Evolutionary conservation across 1,284 basidiomycete species (phyloP).

Genomic region (Sanghuangporus sanghuang): DNA sequence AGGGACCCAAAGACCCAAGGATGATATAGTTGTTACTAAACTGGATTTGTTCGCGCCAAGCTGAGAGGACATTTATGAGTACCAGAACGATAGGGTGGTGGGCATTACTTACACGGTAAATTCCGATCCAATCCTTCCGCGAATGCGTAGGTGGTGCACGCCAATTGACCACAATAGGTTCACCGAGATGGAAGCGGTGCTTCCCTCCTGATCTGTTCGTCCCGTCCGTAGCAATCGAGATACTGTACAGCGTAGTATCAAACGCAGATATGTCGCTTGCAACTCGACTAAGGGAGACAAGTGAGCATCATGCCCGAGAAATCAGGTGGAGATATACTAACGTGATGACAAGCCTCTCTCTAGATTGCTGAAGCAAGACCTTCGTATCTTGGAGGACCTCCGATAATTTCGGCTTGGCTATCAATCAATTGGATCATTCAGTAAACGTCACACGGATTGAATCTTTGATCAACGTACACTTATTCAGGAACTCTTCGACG

Average conservation of each 20-base stretch:
- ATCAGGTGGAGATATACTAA: conserved; percentile 33
- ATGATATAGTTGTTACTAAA: conserved; percentile 82
- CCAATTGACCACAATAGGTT: conserved; percentile 86
- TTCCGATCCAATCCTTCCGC: conserved; percentile 95
- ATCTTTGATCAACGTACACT: conserved; percentile 51
- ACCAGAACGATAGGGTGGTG: conserved; percentile 1
- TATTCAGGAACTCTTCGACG: conserved; percentile 89
- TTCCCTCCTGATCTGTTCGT: conserved; percentile 34
- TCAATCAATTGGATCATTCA: conserved; percentile 24
- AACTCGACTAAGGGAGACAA: conserved; percentile 55
- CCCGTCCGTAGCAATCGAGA: conserved; percentile 52
- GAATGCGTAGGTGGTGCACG: conserved; percentile 85
- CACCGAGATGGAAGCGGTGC: conserved; percentile 83
- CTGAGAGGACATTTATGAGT: conserved; percentile 34
- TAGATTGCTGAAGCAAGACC: conserved; percentile 83
- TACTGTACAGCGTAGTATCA: conserved; percentile 74
- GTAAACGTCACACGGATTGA: background rate
- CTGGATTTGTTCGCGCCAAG: conserved; percentile 81
- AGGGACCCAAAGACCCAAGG: conserved; percentile 89
- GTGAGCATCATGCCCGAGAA: background rate
- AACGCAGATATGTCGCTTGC: conserved; percentile 76
- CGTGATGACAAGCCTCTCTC: conserved; percentile 87
- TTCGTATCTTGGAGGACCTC: conserved; percentile 92
- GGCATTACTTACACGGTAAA: conserved; percentile 61
- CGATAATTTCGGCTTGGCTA: conserved; percentile 59